phyloP scores from a whole-genome alignment of 345 rosid genomes.

The Salix purpurea region DNA sequence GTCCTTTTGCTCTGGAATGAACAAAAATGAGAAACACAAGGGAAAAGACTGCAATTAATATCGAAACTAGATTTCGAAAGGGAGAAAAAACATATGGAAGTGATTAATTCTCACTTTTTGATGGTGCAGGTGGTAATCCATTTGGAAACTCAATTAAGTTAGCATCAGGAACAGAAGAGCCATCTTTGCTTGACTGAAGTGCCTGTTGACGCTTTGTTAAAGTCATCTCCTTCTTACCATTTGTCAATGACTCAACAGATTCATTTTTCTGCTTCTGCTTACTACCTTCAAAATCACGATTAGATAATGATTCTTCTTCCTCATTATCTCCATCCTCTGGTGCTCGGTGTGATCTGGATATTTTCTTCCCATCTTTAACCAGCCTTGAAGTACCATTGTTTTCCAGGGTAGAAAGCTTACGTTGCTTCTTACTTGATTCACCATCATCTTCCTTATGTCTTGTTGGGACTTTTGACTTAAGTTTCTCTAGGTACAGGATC shows the following conservation, averaged over 20 bases:
- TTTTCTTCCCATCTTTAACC: constrained; percentile 54
- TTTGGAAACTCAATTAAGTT: constrained; percentile 68
- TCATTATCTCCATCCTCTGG: constrained; percentile 51
- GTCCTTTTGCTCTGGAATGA: constrained; percentile 70
- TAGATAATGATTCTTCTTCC: constrained; percentile 54
- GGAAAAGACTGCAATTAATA: constrained; percentile 1
- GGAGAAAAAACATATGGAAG: not conserved
- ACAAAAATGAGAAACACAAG: constrained; percentile 4
- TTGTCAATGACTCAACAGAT: constrained; percentile 50
- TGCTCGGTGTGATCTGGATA: constrained; percentile 37
- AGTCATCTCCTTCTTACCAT: constrained; percentile 58
- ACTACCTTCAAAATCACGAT: constrained; percentile 45
- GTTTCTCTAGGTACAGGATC: constrained; percentile 78
- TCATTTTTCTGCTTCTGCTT: constrained; percentile 53
- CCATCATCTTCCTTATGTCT: constrained; percentile 49
- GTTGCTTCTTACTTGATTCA: constrained; percentile 53
- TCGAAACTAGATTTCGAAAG: constrained; percentile 7
- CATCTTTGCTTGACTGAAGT: constrained; percentile 72
- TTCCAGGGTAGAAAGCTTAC: constrained; percentile 55
- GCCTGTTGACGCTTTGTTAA: constrained; percentile 90
- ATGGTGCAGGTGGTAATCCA: constrained; percentile 91
- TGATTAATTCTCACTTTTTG: constrained; percentile 62
- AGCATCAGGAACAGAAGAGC: constrained; percentile 41
- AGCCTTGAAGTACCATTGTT: constrained; percentile 31
- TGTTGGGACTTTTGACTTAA: constrained; percentile 48